Percentiles rank a stretch among this genome's conserved stretches.
Evolutionary conservation across 331 rosid genomes (phyloP).

Genomic region (Pyracantha coccinea): DNA sequence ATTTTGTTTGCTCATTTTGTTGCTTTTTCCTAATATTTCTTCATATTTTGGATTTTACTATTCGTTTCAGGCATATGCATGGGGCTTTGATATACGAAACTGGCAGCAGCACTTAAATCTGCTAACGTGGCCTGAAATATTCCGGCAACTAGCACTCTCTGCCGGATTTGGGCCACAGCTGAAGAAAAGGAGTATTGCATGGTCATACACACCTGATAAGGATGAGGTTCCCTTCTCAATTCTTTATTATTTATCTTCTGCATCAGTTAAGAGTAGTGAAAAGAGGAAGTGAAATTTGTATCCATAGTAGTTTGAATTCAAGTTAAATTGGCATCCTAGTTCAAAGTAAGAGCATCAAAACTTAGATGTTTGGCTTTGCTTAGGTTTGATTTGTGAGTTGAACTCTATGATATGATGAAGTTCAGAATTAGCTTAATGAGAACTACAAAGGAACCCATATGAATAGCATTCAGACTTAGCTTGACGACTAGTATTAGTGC

Average conservation of each 20-base stretch:
- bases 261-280: not conserved
- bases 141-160: slow-evolving; percentile 84
- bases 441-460: not conserved
- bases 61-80: slow-evolving; percentile 72
- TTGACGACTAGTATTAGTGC: not conserved
- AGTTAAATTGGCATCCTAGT: not conserved
- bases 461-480: not conserved
- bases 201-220: slow-evolving; percentile 66
- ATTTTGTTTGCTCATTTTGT: not conserved
- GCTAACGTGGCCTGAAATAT: slow-evolving; percentile 91
- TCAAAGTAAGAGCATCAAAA: not conserved
- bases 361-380: not conserved
- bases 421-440: not conserved
- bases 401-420: not conserved
- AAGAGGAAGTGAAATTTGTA: not conserved
- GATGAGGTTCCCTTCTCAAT: slow-evolving; percentile 53
- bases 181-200: slow-evolving; percentile 61
- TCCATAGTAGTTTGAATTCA: not conserved
- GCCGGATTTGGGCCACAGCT: slow-evolving; percentile 93
- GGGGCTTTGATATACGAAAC: slow-evolving; percentile 97
- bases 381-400: not conserved
- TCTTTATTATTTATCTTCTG: not conserved
- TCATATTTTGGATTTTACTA: not conserved
- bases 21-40: slow-evolving; percentile 7
- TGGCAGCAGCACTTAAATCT: slow-evolving; percentile 95